Conservation (phyloP, 208 protist genomes). For the Wallacemonas collosoma region DNA sequence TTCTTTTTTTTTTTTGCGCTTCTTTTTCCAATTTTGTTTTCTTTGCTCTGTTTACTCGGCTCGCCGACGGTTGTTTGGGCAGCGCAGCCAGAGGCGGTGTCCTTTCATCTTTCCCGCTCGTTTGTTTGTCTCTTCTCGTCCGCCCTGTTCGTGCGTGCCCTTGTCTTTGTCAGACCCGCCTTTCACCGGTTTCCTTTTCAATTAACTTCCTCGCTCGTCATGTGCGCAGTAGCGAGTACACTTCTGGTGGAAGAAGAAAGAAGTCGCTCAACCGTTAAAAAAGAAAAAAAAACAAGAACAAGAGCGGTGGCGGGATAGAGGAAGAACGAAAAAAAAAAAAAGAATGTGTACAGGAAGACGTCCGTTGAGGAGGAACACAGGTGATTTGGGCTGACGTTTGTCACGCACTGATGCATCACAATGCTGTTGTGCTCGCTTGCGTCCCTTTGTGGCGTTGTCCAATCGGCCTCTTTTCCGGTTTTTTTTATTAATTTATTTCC, state of each 20-base stretch:
- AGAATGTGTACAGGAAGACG: background rate
- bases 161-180: background rate
- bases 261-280: background rate
- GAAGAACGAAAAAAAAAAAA: background rate
- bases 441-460: background rate
- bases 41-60: background rate
- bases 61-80: too few relatives aligned
- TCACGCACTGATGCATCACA: background rate
- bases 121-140: background rate
- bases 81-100: background rate
- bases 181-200: background rate
- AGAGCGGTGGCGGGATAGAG: too few relatives aligned
- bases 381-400: too few relatives aligned
- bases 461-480: background rate
- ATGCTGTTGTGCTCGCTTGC: background rate
- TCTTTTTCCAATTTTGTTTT: background rate
- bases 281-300: background rate
- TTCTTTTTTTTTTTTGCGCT: slow-evolving; percentile 1
- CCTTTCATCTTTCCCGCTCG: background rate
- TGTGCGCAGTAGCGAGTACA: too few relatives aligned
- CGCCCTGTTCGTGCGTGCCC: background rate
- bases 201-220: too few relatives aligned
- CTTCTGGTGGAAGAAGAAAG: too few relatives aligned
- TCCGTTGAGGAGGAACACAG: background rate
- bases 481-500: background rate